Percentiles rank a stretch among this genome's conserved stretches.
phyloP scores from a whole-genome alignment of 768 basidiomycete species.

The Lactifluus hygrophoroides region DNA sequence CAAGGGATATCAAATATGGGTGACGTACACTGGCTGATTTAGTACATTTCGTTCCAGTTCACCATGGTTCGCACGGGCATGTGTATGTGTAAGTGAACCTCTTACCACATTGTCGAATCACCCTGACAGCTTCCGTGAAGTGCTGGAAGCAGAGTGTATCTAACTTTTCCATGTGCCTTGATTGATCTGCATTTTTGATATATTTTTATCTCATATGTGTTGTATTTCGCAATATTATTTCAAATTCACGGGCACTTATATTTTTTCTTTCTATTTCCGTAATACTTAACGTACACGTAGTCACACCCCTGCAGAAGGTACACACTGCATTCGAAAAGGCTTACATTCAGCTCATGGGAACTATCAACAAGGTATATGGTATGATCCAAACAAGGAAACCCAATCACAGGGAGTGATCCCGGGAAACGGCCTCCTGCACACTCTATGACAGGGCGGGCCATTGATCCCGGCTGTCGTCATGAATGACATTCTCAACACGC shows the following conservation, averaged over 20 bases:
- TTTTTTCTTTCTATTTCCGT: too few species aligned
- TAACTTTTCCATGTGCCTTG: background rate
- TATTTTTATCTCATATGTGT: constrained; percentile 7
- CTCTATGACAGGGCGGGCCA: too few species aligned
- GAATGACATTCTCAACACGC: background rate
- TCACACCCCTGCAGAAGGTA: background rate
- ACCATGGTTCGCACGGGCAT: constrained; percentile 12
- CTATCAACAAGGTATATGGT: background rate
- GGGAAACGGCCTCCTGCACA: too few species aligned
- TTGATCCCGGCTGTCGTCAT: background rate
- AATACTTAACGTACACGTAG: too few species aligned
- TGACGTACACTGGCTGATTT: background rate
- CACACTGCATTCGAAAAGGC: background rate
- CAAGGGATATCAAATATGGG: background rate
- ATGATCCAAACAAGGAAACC: background rate
- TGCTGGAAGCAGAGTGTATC: constrained; percentile 14
- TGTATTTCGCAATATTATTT: background rate
- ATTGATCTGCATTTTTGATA: background rate
- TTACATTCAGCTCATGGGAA: background rate
- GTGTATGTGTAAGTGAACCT: constrained; percentile 15
- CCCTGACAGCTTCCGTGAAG: constrained; percentile 3
- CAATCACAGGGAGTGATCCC: too few species aligned
- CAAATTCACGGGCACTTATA: background rate
- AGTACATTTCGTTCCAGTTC: background rate
- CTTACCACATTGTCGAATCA: background rate